These are phyloP conservation scores for Umbilicaria muhlenbergii DNA, from an alignment of 495 filamentous ascomycete genomes.

Conservation along the genomic window DNA sequence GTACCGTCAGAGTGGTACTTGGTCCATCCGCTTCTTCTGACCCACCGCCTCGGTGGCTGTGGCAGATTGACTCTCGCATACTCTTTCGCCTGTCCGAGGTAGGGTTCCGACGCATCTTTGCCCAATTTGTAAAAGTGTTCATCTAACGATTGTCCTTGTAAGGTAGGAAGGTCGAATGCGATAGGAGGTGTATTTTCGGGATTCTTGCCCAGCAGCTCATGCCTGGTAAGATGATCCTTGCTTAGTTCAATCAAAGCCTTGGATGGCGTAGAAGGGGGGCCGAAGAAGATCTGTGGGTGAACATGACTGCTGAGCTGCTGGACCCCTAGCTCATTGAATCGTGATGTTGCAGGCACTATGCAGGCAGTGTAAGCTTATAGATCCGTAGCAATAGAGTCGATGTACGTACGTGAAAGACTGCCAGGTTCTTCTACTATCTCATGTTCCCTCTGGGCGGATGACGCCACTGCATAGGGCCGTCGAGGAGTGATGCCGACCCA, in stretches of 20 bases:
- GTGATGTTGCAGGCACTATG: conserved; percentile 40
- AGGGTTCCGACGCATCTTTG: conserved; percentile 79
- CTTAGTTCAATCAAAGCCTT: conserved; percentile 62
- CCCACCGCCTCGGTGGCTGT: conserved; percentile 65
- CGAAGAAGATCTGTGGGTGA: conserved; percentile 68
- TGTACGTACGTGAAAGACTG: conserved; percentile 24
- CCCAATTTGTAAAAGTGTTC: conserved; percentile 93
- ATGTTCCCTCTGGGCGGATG: conserved; percentile 17
- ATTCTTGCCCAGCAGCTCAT: conserved; percentile 83
- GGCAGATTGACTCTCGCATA: conserved; percentile 54
- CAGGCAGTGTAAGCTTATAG: conserved; percentile 1
- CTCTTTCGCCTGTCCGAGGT: conserved; percentile 53
- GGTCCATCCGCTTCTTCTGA: conserved; percentile 77
- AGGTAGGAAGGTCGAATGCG: conserved; percentile 65
- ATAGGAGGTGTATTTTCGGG: conserved; percentile 59
- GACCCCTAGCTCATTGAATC: conserved; percentile 85
- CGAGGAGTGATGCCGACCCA: conserved; percentile 6
- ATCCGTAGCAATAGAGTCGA: not conserved
- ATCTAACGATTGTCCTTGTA: conserved; percentile 71
- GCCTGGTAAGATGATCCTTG: conserved; percentile 65
- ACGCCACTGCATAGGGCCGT: conserved; percentile 15
- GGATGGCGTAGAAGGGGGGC: conserved; percentile 38
- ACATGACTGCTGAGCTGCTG: conserved; percentile 80
- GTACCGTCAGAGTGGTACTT: conserved; percentile 69
- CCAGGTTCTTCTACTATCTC: conserved; percentile 2